A percentile compares a stretch with the other conserved stretches of the same genome.
Evolutionary conservation across 768 basidiomycete species (phyloP).

Genomic region (Candolleomyces eurysporus): DNA sequence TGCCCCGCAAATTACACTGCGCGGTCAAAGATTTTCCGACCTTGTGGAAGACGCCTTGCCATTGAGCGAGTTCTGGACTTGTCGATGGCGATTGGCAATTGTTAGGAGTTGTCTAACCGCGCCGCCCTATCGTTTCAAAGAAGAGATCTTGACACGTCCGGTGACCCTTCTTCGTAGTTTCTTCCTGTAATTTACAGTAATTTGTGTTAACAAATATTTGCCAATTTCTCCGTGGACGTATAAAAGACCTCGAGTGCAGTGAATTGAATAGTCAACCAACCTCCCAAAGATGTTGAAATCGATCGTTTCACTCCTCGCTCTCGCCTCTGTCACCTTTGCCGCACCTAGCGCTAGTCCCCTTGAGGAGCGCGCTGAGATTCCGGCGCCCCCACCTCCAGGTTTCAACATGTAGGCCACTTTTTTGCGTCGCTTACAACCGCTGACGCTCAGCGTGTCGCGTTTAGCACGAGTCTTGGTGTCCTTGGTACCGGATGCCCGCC

Average conservation of each 20-base stretch:
- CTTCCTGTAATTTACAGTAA: too few relatives aligned
- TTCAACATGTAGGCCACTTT: conserved; percentile 11
- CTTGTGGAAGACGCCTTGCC: too few relatives aligned
- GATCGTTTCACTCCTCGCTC: conserved; percentile 1
- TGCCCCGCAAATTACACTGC: background rate
- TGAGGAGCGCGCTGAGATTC: background rate
- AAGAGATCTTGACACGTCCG: too few relatives aligned
- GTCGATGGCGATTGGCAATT: too few relatives aligned
- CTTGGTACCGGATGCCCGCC: conserved; percentile 20
- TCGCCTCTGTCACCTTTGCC: background rate
- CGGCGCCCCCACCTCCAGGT: conserved; percentile 7
- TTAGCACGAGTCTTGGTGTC: conserved; percentile 16
- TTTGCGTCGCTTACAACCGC: background rate
- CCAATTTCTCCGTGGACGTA: background rate
- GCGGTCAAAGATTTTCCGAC: too few relatives aligned
- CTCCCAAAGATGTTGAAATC: conserved; percentile 4
- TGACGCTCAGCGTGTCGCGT: background rate
- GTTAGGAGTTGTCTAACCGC: too few relatives aligned
- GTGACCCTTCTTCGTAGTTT: too few relatives aligned
- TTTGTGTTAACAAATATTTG: too few relatives aligned
- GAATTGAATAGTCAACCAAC: background rate
- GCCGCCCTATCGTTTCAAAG: too few relatives aligned
- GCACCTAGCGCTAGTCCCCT: background rate
- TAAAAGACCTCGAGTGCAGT: background rate
- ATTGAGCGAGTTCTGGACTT: too few relatives aligned